Base-by-base conservation (phyloP, 371 early-diverging fungal species). In the Basidiobolus meristosporus region DNA sequence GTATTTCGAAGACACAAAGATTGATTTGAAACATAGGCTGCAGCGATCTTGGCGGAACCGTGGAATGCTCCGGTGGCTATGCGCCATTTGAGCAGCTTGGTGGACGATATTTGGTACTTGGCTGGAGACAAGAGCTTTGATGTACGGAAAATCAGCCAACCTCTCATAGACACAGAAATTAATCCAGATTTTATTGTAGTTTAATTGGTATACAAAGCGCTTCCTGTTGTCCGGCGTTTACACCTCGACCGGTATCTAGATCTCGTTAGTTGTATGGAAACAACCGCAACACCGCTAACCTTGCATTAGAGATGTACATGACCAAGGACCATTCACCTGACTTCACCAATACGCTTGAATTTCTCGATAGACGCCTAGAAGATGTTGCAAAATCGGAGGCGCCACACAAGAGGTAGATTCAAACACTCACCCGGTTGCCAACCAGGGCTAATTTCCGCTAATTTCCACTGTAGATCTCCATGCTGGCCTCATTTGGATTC, bases 141-240 rank as follows among this genome's bases (percentile, higher is more conserved):
- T 56, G 84, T 80, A 65, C 58, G 66, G 39, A 29, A 9, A 30
- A 22, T 17, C 14, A 20, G 5, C 2, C 15, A 36, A 7, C 0
- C 16, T 1, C 18, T 29, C 14, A 12, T 6, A 7, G 9, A 9
- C 3, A 5, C 22, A 0, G 10, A 1, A 6, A 14, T 1, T 15
- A 12, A 39, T 5, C 18, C 23, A 18, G 5, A 19, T 22, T 29
- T 1, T 16, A 17, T 28, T 38, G 1, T 52, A 84, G 85, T 67
- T 85, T 56, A 78, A 82, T 52, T 90, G 84, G 82, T 88, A 90
- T 53, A 73, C 74, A 40, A 80, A 80, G 46, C 72, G 91, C 22
- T 73, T 73, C 16, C 60, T 73, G 6, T 64, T 88, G 33, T 81
- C 84, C 1, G 77, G 74, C 6, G 70, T 83, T 23, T 88, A 86